These are phyloP conservation scores for Camellia japonica DNA, from an alignment of 148 eudicot species.

Conservation along the genomic window DNA sequence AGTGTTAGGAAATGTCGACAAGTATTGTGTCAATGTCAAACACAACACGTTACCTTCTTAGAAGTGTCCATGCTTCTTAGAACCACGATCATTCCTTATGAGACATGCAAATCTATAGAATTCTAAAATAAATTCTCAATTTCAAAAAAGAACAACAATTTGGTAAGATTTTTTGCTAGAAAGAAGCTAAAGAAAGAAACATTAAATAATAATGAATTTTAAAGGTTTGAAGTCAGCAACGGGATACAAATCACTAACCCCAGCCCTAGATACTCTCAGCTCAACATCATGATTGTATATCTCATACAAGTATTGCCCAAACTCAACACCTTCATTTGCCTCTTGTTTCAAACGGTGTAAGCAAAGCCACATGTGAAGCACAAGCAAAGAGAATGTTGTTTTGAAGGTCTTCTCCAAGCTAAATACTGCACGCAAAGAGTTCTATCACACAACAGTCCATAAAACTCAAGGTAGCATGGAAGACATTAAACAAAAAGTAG, in stretches of 20 bases:
- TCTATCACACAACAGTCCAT: background rate
- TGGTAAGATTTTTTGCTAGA: background rate
- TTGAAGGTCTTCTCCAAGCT: constrained; percentile 90
- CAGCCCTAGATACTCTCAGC: constrained; percentile 92
- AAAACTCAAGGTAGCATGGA: background rate
- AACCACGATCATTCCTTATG: background rate
- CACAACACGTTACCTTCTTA: too few species aligned
- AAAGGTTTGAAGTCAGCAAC: background rate
- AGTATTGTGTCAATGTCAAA: too few species aligned
- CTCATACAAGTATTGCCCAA: constrained; percentile 93
- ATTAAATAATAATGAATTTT: background rate
- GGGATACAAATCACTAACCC: constrained; percentile 60
- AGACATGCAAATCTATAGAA: background rate
- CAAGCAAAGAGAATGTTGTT: constrained; percentile 87
- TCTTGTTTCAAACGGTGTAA: constrained; percentile 86
- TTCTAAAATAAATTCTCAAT: background rate
- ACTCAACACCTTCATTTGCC: constrained; percentile 86
- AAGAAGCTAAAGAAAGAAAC: background rate
- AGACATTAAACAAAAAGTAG: background rate
- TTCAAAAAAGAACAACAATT: background rate
- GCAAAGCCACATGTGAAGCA: constrained; percentile 95
- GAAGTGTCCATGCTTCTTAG: too few species aligned
- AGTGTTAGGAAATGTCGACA: too few species aligned
- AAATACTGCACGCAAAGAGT: constrained; percentile 59
- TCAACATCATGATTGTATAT: constrained; percentile 95